Conservation (phyloP, 495 filamentous ascomycete species). For the Penicillium simplicissimum region DNA sequence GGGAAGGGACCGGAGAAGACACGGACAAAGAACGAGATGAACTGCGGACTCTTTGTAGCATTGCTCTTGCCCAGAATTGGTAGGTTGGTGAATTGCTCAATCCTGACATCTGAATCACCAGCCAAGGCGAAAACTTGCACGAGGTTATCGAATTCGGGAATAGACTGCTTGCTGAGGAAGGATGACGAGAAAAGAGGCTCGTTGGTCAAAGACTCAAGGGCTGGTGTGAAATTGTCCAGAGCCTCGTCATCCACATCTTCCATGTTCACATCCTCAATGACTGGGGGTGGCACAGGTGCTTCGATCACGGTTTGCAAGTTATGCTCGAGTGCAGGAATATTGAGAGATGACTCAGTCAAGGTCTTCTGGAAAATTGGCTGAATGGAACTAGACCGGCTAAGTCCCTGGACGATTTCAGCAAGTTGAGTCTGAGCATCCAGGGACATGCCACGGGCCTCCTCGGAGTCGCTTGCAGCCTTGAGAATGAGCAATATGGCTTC, state of each 20-base stretch:
- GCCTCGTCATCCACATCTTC: constrained; percentile 39
- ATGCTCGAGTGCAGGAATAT: constrained; percentile 68
- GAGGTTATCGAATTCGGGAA: constrained; percentile 54
- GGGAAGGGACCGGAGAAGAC: constrained; percentile 74
- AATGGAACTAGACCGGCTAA: constrained; percentile 54
- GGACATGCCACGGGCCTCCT: constrained; percentile 40
- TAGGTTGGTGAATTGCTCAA: constrained; percentile 58
- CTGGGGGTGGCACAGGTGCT: constrained; percentile 37
- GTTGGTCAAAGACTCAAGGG: constrained; percentile 36
- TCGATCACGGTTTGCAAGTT: constrained; percentile 66
- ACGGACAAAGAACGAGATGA: constrained; percentile 73
- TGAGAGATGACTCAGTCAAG: constrained; percentile 60
- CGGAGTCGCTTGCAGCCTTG: constrained; percentile 35
- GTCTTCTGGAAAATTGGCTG: constrained; percentile 59
- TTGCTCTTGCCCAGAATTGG: constrained; percentile 57
- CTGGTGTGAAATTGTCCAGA: constrained; percentile 41
- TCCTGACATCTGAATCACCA: constrained; percentile 46
- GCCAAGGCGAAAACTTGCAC: constrained; percentile 64
- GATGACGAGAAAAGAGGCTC: constrained; percentile 33
- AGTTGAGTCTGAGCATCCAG: constrained; percentile 60
- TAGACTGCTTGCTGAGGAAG: constrained; percentile 37
- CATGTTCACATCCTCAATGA: constrained; percentile 56
- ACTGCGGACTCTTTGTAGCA: constrained; percentile 61
- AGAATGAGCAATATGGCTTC: constrained; percentile 65
- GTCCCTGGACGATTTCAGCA: constrained; percentile 59